phyloP scores from a whole-genome alignment of 305 asterid genomes.

The Striga hermonthica region DNA sequence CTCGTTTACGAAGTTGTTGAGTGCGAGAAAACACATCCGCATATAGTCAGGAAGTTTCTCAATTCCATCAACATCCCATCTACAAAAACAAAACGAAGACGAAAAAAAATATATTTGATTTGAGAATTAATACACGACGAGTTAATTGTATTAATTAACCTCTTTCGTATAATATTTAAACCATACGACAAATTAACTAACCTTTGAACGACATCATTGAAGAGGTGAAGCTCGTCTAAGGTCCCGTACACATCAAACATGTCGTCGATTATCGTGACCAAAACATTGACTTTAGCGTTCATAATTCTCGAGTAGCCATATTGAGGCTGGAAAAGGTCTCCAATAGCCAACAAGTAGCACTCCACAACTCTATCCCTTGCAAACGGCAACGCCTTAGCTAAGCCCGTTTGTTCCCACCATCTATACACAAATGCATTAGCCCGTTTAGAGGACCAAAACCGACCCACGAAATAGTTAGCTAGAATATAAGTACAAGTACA shows the following conservation, averaged over 20 bases:
- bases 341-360: constrained; percentile 40
- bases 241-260: constrained; percentile 50
- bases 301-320: constrained; percentile 31
- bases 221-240: constrained; percentile 41
- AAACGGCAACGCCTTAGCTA: constrained; percentile 36
- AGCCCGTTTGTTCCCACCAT: constrained; percentile 41
- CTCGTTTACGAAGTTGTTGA: constrained; percentile 35
- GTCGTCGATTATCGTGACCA: constrained; percentile 43
- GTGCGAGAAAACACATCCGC: constrained; percentile 37
- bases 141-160: neutral
- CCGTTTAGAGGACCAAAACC: too few species aligned
- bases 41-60: constrained; percentile 43
- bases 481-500: too few species aligned
- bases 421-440: constrained; percentile 8
- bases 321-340: constrained; percentile 36
- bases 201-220: constrained; percentile 41
- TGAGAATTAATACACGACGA: neutral
- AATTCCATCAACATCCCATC: constrained; percentile 39
- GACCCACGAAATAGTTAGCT: too few species aligned
- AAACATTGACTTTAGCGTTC: constrained; percentile 34
- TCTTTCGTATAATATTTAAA: too few species aligned
- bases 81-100: neutral
- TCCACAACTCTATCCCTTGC: constrained; percentile 37
- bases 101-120: neutral
- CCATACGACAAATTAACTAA: neutral